phyloP scores from a whole-genome alignment of 2,329 filamentous ascomycete genomes.

The Paracamarosporium sp. region DNA sequence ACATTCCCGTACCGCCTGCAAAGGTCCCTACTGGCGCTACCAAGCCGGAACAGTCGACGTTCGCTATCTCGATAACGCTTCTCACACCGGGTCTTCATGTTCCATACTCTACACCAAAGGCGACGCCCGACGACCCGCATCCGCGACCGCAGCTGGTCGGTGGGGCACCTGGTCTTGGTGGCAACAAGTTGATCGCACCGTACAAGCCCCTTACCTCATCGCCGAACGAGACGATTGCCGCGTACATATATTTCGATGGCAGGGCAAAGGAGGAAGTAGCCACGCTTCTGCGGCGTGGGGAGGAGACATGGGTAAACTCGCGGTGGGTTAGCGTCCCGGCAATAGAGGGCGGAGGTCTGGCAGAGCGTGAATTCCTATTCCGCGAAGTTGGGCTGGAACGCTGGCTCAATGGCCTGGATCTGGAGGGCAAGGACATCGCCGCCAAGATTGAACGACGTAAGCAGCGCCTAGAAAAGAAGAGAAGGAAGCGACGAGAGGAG shows the following conservation, averaged over 20 bases:
- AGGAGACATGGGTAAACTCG: slow-evolving; percentile 99
- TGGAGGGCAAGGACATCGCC: slow-evolving; percentile 87
- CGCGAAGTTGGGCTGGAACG: slow-evolving; percentile 94
- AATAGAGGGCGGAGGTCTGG: slow-evolving; percentile 88
- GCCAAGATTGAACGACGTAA: slow-evolving; percentile 74
- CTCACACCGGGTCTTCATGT: slow-evolving; percentile 87
- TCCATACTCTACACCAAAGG: slow-evolving; percentile 88
- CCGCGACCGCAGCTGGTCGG: slow-evolving; percentile 85
- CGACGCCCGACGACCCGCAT: slow-evolving; percentile 76
- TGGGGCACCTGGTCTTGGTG: slow-evolving; percentile 64
- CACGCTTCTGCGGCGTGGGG: slow-evolving; percentile 86
- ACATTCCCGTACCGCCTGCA: slow-evolving; percentile 93
- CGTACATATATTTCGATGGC: slow-evolving; percentile 99
- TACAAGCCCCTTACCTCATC: slow-evolving; percentile 93
- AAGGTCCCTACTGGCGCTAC: slow-evolving; percentile 71
- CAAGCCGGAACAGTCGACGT: slow-evolving; percentile 90
- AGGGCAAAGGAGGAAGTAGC: slow-evolving; percentile 95
- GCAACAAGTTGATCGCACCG: slow-evolving; percentile 70
- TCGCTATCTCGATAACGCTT: slow-evolving; percentile 97
- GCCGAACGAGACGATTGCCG: slow-evolving; percentile 95
- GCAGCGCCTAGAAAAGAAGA: slow-evolving; percentile 79
- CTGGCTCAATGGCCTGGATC: slow-evolving; percentile 94
- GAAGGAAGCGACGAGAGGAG: slow-evolving; percentile 74
- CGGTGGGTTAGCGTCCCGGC: slow-evolving; percentile 95
- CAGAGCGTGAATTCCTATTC: slow-evolving; percentile 96